Percentiles rank a stretch among this genome's conserved stretches.
phyloP scores from a whole-genome alignment of 1,284 basidiomycete genomes.

The Microbotryum scabiosae region DNA sequence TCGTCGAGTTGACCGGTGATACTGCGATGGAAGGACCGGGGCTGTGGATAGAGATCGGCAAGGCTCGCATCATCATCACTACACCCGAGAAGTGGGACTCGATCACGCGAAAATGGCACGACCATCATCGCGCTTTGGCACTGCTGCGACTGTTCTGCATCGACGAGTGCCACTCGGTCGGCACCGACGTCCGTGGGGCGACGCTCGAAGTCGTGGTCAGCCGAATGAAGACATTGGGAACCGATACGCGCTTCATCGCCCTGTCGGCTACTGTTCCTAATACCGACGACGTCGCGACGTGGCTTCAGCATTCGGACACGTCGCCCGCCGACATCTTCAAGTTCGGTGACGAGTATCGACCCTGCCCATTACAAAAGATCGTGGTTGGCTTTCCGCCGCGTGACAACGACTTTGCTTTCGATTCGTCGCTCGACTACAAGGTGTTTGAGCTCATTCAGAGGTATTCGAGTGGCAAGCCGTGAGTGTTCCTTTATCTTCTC shows the following conservation, averaged over 20 bases:
- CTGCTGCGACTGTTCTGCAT: constrained; percentile 60
- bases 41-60: constrained; percentile 53
- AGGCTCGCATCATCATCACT: constrained; percentile 58
- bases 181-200: constrained; percentile 73
- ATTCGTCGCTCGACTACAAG: constrained; percentile 61
- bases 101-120: constrained; percentile 68
- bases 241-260: constrained; percentile 52
- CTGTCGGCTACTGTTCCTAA: constrained; percentile 94
- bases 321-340: constrained; percentile 61
- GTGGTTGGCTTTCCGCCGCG: constrained; percentile 49
- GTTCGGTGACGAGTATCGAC: constrained; percentile 84
- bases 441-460: constrained; percentile 61
- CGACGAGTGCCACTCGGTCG: constrained; percentile 87
- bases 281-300: constrained; percentile 75
- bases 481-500: background rate
- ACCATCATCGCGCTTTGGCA: background rate
- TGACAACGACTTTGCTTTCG: constrained; percentile 72
- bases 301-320: constrained; percentile 54
- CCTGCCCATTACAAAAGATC: constrained; percentile 66
- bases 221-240: constrained; percentile 66
- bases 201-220: constrained; percentile 87
- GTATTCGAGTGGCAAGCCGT: constrained; percentile 63
- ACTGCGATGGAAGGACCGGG: constrained; percentile 52
- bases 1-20: constrained; percentile 86
- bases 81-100: constrained; percentile 92